These are phyloP conservation scores for Micractinium sp. DNA, from an alignment of 139 green algal species.

Conservation along the genomic window DNA sequence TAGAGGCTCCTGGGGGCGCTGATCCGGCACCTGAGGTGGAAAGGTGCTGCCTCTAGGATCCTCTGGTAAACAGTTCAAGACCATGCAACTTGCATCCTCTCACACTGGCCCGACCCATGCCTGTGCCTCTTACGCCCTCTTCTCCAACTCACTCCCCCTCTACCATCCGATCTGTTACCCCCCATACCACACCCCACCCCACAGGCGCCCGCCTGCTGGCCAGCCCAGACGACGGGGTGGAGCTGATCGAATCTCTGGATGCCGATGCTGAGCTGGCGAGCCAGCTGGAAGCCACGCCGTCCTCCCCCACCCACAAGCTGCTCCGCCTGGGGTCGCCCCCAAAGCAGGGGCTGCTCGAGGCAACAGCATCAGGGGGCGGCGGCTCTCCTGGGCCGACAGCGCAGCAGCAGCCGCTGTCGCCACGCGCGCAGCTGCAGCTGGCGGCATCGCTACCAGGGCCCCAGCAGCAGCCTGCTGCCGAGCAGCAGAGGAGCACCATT, in stretches of 20 bases:
- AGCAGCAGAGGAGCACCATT: constrained; percentile 34
- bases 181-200: too few relatives aligned
- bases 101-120: not conserved
- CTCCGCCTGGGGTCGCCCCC: not conserved
- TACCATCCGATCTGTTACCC: not conserved
- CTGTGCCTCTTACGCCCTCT: not conserved
- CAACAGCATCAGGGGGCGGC: not conserved
- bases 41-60: too few relatives aligned
- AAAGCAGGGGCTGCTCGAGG: not conserved
- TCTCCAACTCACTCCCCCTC: not conserved
- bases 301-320: not conserved
- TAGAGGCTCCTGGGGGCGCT: not conserved
- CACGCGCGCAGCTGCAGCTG: not conserved
- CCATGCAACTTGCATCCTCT: not conserved
- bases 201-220: constrained; percentile 51
- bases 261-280: constrained; percentile 9
- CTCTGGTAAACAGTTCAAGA: not conserved
- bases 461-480: too few relatives aligned
- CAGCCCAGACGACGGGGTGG: constrained; percentile 41
- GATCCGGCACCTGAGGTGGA: not conserved
- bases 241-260: constrained; percentile 31
- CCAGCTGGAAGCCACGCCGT: not conserved
- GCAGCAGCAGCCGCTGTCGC: not conserved
- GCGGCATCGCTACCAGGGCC: too few relatives aligned
- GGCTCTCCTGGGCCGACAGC: not conserved